phyloP scores from a whole-genome alignment of 768 basidiomycete species.

The Leucocoprinus leucothites region DNA sequence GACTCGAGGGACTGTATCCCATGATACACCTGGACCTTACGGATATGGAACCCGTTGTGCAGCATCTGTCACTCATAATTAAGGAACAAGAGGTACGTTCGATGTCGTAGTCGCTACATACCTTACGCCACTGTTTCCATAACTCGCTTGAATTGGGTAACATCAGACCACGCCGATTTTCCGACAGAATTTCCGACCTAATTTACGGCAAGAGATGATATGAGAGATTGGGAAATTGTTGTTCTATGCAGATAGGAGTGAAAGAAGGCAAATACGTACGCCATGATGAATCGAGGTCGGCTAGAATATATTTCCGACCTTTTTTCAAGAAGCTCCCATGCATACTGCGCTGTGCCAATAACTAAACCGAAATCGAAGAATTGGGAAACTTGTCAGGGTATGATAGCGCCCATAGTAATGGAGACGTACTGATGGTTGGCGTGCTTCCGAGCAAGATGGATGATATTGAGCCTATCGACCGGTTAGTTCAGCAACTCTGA shows the following conservation, averaged over 20 bases:
- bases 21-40: conserved; percentile 39
- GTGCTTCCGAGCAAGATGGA: conserved; percentile 41
- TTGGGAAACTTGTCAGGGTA: neutral
- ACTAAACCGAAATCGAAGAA: conserved; percentile 11
- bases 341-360: conserved; percentile 26
- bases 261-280: conserved; percentile 13
- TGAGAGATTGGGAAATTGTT: too few species aligned
- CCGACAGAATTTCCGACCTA: conserved; percentile 41
- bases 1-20: conserved; percentile 48
- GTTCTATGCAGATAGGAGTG: too few species aligned
- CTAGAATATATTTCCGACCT: conserved; percentile 30
- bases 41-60: conserved; percentile 39
- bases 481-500: neutral
- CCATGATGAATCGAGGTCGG: conserved; percentile 28
- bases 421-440: conserved; percentile 34
- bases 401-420: too few species aligned
- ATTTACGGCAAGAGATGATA: conserved; percentile 17
- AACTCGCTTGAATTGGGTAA: conserved; percentile 35
- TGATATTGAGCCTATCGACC: conserved; percentile 33
- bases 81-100: neutral
- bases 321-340: conserved; percentile 30
- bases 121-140: conserved; percentile 50
- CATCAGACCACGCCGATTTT: conserved; percentile 44
- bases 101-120: conserved; percentile 13
- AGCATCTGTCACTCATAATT: conserved; percentile 29